Percentiles rank a stretch among this genome's conserved stretches.
Evolutionary conservation across 768 basidiomycete species (phyloP).

Genomic region (Termitomyces sp.): DNA sequence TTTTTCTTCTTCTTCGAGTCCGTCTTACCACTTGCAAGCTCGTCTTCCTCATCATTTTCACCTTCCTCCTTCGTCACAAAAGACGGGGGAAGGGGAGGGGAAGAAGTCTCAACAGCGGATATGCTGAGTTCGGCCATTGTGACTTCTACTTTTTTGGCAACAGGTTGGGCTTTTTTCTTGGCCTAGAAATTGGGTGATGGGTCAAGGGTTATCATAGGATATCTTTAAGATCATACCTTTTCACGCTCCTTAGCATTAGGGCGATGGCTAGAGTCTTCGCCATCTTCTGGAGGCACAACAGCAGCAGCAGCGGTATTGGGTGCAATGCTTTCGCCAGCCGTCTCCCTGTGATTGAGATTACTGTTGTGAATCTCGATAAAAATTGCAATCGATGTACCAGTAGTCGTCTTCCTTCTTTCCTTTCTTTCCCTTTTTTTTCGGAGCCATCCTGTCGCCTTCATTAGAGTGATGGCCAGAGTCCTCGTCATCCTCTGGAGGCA

Average conservation of each 20-base stretch:
- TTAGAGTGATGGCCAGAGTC: constrained; percentile 4
- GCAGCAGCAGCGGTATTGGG: constrained; percentile 33
- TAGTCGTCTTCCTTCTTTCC: constrained; percentile 77
- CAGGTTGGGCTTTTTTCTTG: constrained; percentile 92
- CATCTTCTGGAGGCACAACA: constrained; percentile 39
- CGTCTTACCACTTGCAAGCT: constrained; percentile 42
- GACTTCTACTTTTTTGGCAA: constrained; percentile 63
- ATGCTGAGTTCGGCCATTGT: constrained; percentile 24
- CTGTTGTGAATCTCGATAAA: constrained; percentile 16
- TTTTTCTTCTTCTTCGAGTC: constrained; percentile 85
- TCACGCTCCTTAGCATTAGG: constrained; percentile 60
- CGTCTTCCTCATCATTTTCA: constrained; percentile 66
- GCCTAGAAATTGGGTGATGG: constrained; percentile 43
- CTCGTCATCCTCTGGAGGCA: constrained; percentile 38
- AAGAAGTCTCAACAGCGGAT: constrained; percentile 22
- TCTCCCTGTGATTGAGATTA: constrained; percentile 44
- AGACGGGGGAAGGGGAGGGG: constrained; percentile 19
- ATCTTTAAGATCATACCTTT: constrained; percentile 52
- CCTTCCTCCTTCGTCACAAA: constrained; percentile 39
- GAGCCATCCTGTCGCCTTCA: constrained; percentile 37
- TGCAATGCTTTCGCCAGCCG: constrained; percentile 52
- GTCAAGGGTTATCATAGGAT: constrained; percentile 4
- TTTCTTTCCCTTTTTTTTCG: constrained; percentile 81
- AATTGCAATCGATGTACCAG: constrained; percentile 48
- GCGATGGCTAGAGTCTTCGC: constrained; percentile 14